These are phyloP conservation scores for Croton laevigatus DNA, from an alignment of 441 rosid genomes.

Conservation along the genomic window DNA sequence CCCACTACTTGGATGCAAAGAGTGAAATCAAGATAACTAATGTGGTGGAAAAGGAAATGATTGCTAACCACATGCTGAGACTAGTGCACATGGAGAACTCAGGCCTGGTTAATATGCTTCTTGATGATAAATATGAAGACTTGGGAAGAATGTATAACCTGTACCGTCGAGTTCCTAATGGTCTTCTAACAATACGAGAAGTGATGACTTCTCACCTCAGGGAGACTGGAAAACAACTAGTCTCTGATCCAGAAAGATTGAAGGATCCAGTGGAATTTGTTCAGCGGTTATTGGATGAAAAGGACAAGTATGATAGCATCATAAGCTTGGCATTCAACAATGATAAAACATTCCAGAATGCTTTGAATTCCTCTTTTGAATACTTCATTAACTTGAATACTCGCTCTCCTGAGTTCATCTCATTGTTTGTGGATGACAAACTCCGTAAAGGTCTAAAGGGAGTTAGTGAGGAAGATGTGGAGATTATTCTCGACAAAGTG, in stretches of 20 bases:
- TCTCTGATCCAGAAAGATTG: conserved; percentile 84
- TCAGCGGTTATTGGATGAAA: conserved; percentile 84
- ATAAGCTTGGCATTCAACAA: conserved; percentile 69
- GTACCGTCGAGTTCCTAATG: conserved; percentile 81
- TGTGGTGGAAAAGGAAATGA: conserved; percentile 96
- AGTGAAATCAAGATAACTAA: conserved; percentile 87
- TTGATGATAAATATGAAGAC: conserved; percentile 83
- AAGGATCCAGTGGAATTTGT: conserved; percentile 97
- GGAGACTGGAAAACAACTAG: conserved; percentile 89
- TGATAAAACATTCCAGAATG: conserved; percentile 95
- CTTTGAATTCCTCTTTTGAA: conserved; percentile 86
- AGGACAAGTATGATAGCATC: conserved; percentile 76
- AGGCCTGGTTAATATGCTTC: conserved; percentile 90
- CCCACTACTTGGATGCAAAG: conserved; percentile 79
- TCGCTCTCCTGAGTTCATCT: conserved; percentile 90
- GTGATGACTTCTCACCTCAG: conserved; percentile 93
- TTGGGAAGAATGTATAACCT: conserved; percentile 87
- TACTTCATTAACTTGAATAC: conserved; percentile 82
- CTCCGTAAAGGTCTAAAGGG: conserved; percentile 88
- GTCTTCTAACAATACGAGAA: conserved; percentile 69
- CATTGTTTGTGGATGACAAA: conserved; percentile 91
- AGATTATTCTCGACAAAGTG: conserved; percentile 86
- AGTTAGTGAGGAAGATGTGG: conserved; percentile 85
- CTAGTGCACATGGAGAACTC: conserved; percentile 97
- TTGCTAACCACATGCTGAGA: conserved; percentile 91